These are phyloP conservation scores for Triglochin maritima DNA, from an alignment of 106 monocot species.

Conservation along the genomic window DNA sequence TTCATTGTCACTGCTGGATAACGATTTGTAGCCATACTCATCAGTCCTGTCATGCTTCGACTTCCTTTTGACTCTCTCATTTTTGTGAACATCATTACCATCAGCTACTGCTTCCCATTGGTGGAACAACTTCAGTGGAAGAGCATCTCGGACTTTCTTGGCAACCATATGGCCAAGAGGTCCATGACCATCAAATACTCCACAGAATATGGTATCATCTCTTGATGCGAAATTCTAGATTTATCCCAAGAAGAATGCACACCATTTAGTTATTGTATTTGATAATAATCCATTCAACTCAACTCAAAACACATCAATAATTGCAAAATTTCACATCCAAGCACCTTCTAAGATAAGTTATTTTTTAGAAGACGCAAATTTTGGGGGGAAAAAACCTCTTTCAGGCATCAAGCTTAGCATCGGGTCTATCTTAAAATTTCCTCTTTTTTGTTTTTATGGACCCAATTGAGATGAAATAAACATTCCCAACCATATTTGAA, in stretches of 20 bases:
- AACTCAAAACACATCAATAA: no score
- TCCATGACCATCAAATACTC: slow-evolving; percentile 97
- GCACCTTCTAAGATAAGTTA: no score
- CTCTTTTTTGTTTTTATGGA: no score
- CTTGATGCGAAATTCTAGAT: slow-evolving; percentile 52
- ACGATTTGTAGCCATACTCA: slow-evolving; percentile 26
- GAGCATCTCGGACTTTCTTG: slow-evolving; percentile 81
- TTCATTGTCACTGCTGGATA: slow-evolving; percentile 20
- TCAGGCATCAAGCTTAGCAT: no score
- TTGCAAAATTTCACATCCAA: no score
- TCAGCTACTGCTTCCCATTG: slow-evolving; percentile 35
- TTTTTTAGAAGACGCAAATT: no score
- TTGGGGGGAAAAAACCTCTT: no score
- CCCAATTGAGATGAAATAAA: no score
- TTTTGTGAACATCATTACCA: slow-evolving; percentile 10
- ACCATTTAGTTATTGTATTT: no score
- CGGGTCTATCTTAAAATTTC: no score
- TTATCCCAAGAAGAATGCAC: not conserved
- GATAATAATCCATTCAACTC: no score
- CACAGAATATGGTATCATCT: slow-evolving; percentile 69
- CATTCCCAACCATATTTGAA: no score
- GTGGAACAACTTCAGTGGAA: slow-evolving; percentile 60
- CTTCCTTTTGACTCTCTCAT: slow-evolving; percentile 25
- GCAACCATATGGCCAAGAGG: slow-evolving; percentile 86
- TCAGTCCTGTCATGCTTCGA: slow-evolving; percentile 45